phyloP scores from a whole-genome alignment of 2,329 filamentous ascomycete species.

The Metarhizium album region DNA sequence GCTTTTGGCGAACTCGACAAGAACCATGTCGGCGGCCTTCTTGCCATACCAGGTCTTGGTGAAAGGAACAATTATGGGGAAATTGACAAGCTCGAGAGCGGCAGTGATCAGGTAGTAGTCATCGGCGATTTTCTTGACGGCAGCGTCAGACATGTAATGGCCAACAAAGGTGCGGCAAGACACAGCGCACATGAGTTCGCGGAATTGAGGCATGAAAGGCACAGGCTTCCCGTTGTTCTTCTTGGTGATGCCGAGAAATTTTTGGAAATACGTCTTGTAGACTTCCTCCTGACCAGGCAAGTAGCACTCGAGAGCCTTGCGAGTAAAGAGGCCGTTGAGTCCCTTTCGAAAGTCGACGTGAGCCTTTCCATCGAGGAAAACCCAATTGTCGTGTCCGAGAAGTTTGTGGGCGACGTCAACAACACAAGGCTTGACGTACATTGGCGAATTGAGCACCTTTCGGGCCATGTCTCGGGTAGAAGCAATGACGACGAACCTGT shows the following conservation, averaged over 20 bases:
- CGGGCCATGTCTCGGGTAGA: conserved; percentile 90
- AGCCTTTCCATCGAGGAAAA: conserved; percentile 88
- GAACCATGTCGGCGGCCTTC: conserved; percentile 85
- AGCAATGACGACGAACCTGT: conserved; percentile 90
- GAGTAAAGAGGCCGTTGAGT: conserved; percentile 87
- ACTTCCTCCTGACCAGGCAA: conserved; percentile 88
- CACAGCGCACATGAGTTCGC: conserved; percentile 88
- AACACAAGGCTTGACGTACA: conserved; percentile 89
- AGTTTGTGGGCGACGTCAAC: conserved; percentile 93
- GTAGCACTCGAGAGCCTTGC: conserved; percentile 76
- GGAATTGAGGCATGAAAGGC: conserved; percentile 85
- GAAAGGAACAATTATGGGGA: conserved; percentile 90
- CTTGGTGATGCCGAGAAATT: conserved; percentile 66
- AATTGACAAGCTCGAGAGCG: conserved; percentile 94
- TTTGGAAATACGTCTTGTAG: conserved; percentile 76
- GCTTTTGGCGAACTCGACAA: conserved; percentile 82
- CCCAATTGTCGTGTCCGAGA: conserved; percentile 86
- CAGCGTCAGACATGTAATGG: conserved; percentile 83
- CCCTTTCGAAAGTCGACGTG: conserved; percentile 98
- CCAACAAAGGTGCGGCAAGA: conserved; percentile 96
- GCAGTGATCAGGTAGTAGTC: conserved; percentile 97
- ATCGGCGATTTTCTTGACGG: conserved; percentile 87
- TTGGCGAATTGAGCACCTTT: conserved; percentile 92
- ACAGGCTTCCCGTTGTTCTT: conserved; percentile 61
- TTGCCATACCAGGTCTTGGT: conserved; percentile 97